Percentiles rank a stretch among this genome's conserved stretches.
Conservation (phyloP, 768 basidiomycete species). For the Amanita jacksonii region DNA sequence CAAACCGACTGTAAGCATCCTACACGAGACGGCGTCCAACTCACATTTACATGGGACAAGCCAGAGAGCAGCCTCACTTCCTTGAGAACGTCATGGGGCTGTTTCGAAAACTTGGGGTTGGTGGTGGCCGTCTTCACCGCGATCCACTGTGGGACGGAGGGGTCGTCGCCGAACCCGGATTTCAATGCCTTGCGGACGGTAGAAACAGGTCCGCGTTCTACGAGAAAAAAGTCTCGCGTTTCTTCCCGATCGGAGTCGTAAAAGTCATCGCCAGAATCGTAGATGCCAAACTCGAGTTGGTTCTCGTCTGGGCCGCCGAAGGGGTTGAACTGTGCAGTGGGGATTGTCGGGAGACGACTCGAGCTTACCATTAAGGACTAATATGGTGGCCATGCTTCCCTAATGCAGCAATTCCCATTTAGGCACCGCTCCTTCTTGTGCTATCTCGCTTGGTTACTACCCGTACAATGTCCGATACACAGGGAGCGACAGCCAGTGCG, state of each 20-base stretch:
- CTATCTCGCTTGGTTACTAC: too few species aligned
- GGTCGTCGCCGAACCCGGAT: constrained; percentile 12
- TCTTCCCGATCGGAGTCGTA: constrained; percentile 4
- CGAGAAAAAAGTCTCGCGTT: constrained; percentile 6
- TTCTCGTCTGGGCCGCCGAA: too few species aligned
- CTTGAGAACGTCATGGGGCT: constrained; percentile 65
- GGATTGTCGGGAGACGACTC: too few species aligned
- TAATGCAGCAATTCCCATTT: too few species aligned
- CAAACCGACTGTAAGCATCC: neutral
- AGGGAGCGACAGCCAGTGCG: constrained; percentile 25
- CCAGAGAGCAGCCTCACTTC: constrained; percentile 43
- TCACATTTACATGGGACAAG: constrained; percentile 45
- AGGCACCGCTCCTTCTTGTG: too few species aligned
- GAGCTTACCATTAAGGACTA: neutral
- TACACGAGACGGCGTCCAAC: constrained; percentile 11
- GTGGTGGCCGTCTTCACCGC: constrained; percentile 48
- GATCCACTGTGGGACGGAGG: constrained; percentile 25
- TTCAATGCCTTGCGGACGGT: constrained; percentile 1
- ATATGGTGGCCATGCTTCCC: too few species aligned
- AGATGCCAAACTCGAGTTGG: too few species aligned
- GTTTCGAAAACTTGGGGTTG: constrained; percentile 33
- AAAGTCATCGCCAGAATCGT: neutral
- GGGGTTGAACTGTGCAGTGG: too few species aligned
- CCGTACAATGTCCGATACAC: constrained; percentile 10
- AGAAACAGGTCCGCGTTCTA: constrained; percentile 2